phyloP scores from a whole-genome alignment of 1,284 basidiomycete genomes.

The Lentinus polychrous region DNA sequence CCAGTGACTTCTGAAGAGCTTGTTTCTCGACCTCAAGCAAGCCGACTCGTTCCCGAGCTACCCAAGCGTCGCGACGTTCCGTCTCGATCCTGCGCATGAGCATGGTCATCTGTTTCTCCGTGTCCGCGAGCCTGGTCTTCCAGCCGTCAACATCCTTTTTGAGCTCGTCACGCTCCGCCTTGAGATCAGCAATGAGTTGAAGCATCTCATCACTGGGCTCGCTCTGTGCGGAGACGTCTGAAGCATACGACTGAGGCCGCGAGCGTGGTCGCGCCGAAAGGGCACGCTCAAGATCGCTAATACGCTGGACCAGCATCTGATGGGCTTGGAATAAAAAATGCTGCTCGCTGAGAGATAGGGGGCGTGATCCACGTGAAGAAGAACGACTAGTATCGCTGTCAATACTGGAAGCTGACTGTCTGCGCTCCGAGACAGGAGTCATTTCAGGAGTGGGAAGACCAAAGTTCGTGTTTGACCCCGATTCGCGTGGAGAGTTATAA shows the following conservation, averaged over 20 bases:
- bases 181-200: constrained; percentile 64
- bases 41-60: constrained; percentile 57
- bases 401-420: constrained; percentile 20
- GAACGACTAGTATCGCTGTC: constrained; percentile 23
- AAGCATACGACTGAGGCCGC: constrained; percentile 46
- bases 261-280: constrained; percentile 46
- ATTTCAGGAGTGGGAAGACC: constrained; percentile 65
- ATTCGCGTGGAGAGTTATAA: constrained; percentile 49
- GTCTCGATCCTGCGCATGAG: constrained; percentile 59
- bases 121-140: constrained; percentile 59
- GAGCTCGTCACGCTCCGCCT: constrained; percentile 71
- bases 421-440: constrained; percentile 47
- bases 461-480: constrained; percentile 26
- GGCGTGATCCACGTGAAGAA: constrained; percentile 29
- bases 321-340: constrained; percentile 80
- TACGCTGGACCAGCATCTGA: constrained; percentile 69
- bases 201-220: constrained; percentile 61
- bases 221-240: constrained; percentile 30
- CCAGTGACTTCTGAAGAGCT: constrained; percentile 39
- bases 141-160: constrained; percentile 73
- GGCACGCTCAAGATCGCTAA: constrained; percentile 70
- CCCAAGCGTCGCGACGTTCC: constrained; percentile 71
- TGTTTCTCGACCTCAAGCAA: constrained; percentile 61
- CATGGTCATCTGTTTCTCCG: constrained; percentile 53
- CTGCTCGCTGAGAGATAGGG: constrained; percentile 60